A percentile compares a stretch with the other conserved stretches of the same genome.
phyloP scores from a whole-genome alignment of 345 rosid species.

The Pistacia vera region DNA sequence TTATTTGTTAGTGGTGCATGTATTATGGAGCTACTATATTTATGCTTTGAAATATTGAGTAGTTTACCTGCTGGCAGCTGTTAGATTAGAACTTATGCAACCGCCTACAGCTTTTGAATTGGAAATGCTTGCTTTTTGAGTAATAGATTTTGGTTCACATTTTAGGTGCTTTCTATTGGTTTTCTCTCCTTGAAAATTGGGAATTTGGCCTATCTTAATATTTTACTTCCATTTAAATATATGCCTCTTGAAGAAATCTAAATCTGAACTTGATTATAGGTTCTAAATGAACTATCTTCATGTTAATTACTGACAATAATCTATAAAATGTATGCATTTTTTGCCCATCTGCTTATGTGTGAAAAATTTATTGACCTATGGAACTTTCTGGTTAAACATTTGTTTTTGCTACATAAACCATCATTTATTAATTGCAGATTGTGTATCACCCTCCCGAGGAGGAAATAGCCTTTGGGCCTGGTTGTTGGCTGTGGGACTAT shows the following conservation, averaged over 20 bases:
- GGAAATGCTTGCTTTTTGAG: not conserved
- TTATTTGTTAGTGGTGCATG: not conserved
- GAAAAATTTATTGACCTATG: not conserved
- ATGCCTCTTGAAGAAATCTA: constrained; percentile 3
- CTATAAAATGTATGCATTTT: constrained; percentile 4
- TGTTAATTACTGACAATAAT: not conserved
- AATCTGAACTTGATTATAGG: not conserved
- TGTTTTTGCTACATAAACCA: constrained; percentile 10
- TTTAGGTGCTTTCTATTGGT: not conserved
- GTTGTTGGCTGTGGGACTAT: constrained; percentile 99
- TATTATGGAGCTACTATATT: not conserved
- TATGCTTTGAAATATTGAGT: not conserved
- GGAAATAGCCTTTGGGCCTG: constrained; percentile 96
- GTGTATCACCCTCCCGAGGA: constrained; percentile 86
- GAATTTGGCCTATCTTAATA: not conserved
- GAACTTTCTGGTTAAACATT: not conserved
- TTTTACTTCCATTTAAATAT: constrained; percentile 3
- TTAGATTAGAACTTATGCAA: not conserved
- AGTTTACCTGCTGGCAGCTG: not conserved
- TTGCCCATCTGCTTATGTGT: not conserved
- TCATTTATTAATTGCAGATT: constrained; percentile 44
- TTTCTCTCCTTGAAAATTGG: not conserved
- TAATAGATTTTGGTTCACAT: not conserved
- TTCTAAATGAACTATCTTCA: not conserved
- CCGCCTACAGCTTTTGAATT: not conserved